phyloP scores from a whole-genome alignment of 257 asterid genomes.

The Scutellaria baicalensis region DNA sequence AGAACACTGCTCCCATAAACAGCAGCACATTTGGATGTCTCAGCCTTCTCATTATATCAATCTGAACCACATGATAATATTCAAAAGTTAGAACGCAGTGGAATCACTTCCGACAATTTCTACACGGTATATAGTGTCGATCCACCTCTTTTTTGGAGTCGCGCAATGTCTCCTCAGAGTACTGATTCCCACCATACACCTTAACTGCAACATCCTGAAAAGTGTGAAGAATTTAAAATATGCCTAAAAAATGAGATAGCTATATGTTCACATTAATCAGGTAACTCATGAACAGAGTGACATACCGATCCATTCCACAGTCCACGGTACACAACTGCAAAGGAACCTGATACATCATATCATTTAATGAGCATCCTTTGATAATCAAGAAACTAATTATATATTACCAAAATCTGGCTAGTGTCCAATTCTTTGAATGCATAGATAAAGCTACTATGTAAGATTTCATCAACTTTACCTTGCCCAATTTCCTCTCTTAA shows the following conservation, averaged over 20 bases:
- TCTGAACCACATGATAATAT: constrained; percentile 27
- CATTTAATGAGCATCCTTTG: background rate
- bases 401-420: background rate
- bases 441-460: background rate
- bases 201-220: constrained; percentile 76
- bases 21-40: constrained; percentile 75
- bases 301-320: constrained; percentile 73
- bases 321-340: constrained; percentile 61
- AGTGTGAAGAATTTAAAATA: background rate
- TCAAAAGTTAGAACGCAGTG: background rate
- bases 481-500: constrained; percentile 54
- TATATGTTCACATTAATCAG: background rate
- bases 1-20: constrained; percentile 69
- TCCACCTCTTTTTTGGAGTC: constrained; percentile 63
- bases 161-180: constrained; percentile 32
- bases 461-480: constrained; percentile 31
- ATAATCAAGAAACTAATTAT: background rate
- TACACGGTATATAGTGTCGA: background rate
- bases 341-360: constrained; percentile 36
- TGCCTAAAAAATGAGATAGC: constrained; percentile 2
- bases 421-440: background rate
- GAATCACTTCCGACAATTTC: background rate
- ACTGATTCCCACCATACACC: constrained; percentile 51
- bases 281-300: constrained; percentile 1
- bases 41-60: constrained; percentile 61